These are phyloP conservation scores for Funneliformis caledonium DNA, from an alignment of 371 early-diverging fungal genomes.

Conservation along the genomic window DNA sequence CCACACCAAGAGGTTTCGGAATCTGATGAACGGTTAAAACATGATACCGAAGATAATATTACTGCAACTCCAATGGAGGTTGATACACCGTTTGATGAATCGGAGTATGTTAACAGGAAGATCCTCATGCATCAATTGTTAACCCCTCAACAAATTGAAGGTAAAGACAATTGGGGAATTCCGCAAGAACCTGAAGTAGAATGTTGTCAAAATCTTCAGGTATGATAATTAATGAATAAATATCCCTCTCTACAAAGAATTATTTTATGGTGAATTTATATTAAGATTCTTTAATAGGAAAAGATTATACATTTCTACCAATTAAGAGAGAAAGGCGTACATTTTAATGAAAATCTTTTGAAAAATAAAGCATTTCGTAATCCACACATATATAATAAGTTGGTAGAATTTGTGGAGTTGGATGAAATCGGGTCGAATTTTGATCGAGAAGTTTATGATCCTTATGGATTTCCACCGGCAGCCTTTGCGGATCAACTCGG, in stretches of 20 bases:
- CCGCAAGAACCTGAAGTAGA: constrained; percentile 54
- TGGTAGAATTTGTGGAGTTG: constrained; percentile 69
- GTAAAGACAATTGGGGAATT: constrained; percentile 51
- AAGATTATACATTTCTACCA: constrained; percentile 67
- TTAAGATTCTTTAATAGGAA: constrained; percentile 45
- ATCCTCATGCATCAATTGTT: constrained; percentile 43
- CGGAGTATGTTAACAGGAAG: constrained; percentile 6
- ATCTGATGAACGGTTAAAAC: background rate
- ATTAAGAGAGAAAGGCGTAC: constrained; percentile 59
- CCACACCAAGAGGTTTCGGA: background rate
- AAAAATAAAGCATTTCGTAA: constrained; percentile 77
- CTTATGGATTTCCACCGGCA: constrained; percentile 57
- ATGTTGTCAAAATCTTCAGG: constrained; percentile 60
- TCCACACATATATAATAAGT: constrained; percentile 74
- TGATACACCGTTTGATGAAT: background rate
- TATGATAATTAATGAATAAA: constrained; percentile 30
- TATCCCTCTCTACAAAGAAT: background rate
- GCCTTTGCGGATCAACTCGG: constrained; percentile 59
- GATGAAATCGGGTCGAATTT: constrained; percentile 74
- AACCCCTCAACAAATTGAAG: constrained; percentile 48
- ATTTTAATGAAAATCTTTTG: constrained; percentile 70
- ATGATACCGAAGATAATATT: background rate
- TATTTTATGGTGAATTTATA: background rate
- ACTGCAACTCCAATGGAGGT: background rate
- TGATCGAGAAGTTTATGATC: constrained; percentile 60